Base-by-base conservation (phyloP, 2,329 filamentous ascomycete genomes). In the Cadophora sp. region DNA sequence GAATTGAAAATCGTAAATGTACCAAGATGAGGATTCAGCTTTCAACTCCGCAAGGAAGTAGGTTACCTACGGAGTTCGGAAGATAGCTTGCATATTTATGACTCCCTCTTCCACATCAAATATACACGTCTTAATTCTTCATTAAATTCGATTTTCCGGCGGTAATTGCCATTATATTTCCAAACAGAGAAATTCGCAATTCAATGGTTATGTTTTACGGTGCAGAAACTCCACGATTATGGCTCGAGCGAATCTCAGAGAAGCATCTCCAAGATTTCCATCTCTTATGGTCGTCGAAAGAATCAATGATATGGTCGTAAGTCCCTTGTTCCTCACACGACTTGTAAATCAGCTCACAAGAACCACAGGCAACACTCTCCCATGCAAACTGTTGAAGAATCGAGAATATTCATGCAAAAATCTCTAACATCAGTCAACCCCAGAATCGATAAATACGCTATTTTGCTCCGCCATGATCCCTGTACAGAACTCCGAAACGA, bases 201-300 rank as follows among this genome's bases (percentile, higher is more conserved):
- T n/a, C n/a, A n/a, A n/a, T n/a, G n/a, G n/a, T n/a, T n/a, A 61
- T 67, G 65, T 14, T 1, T 5, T 66, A 66, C 41, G 64, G 60
- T 45, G 60, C 61, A 13, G 66, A 66, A 53, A 66, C 68, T 4
- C 66, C 60, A 22, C 66, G 64, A 4, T 33, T 70, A 7, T 68
- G 61, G 56, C 59, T 71, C 14, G 67, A 69, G 41, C 62, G 59
- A 30, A 6, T 71, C 7, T 62, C 39, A 14, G 53, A 62, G 20
- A 64, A 67, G 43, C 65, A 67, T 56, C 41, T 69, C 27, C 36
- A 59, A n/a, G 67, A 69, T 55, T 69, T 60, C 27, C 62, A 69
- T 67, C 48, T 20, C 14, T 13, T 69, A 5, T 69, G 65, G 67
- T 62, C 56, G 11, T 62, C 62, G 11, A 24, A 53, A 39, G 51